Base-by-base conservation (phyloP, 768 basidiomycete species). In the Podaxis sp. region DNA sequence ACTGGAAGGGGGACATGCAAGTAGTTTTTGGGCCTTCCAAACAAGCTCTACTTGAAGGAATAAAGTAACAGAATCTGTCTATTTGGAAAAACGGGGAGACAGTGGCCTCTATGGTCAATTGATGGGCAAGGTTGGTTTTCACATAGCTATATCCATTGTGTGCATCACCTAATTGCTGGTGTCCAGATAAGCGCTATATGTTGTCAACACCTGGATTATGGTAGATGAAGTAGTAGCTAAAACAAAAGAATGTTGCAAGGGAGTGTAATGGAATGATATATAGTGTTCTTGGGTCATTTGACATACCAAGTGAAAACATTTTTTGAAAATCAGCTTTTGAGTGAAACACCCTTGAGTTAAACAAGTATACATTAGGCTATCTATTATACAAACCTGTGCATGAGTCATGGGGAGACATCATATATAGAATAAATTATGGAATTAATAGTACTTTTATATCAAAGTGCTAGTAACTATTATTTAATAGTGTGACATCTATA, bases 191-290 rank as follows among this genome's bases (percentile, higher is more conserved):
- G 40, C 26, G 19, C 40, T 55, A 55, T n/a, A 51, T 39, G 22
- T 38, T 55, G 61, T 51, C 54, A 63, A 22, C 61, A 33, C 61
- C 46, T 30, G 55, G 55, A 33, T 57, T 46, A 63, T 54, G 26
- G 52, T 56, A 40, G 61, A 42, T 44, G n/a, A 19, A 40, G 42
- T 48, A 46, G 28, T 56, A 55, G 30, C 24, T 38, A 39, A 46
- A 62, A 56, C 40, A 28, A 56, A 57, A 56, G 61, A 57, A 19
- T 39, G 48, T 40, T 19, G 26, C 22, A 46, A 61, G 51, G 17
- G 59, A 51, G 24, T 56, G 53, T 39, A 15, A 42, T 53, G 33
- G 53, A 46, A 44, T 54, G 36, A 24, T 62, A 26, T 48, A 36
- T 52, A 28, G 28, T 33, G 36, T 56, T 42, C 53, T 57, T 39